Evolutionary conservation across 2,329 filamentous ascomycete genomes (phyloP).

Genomic region (Cyphellophora attinorum): DNA sequence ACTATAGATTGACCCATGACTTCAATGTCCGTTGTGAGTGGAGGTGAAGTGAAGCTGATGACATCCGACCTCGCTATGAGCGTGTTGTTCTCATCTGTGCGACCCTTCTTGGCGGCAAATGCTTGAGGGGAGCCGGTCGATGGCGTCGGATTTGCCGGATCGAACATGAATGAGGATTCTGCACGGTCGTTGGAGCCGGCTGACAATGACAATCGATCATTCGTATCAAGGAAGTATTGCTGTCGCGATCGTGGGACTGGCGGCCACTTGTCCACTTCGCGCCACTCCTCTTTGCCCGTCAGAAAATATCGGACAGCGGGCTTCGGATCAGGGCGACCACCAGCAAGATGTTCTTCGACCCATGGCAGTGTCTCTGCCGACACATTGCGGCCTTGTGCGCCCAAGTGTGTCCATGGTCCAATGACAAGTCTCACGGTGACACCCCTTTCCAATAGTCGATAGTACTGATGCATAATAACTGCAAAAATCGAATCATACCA

Average conservation of each 20-base stretch:
- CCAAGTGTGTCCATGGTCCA: slow-evolving; percentile 1
- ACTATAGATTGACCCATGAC: not conserved
- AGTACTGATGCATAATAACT: not conserved
- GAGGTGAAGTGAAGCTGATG: not conserved
- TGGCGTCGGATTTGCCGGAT: slow-evolving; percentile 7
- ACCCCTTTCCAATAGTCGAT: not conserved
- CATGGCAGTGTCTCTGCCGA: not conserved
- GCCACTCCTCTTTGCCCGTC: not conserved
- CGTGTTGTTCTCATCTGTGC: not conserved
- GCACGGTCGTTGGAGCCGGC: not conserved
- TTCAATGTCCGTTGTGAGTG: not conserved
- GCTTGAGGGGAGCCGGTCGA: not conserved
- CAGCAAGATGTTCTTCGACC: not conserved
- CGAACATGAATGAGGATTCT: slow-evolving; percentile 5
- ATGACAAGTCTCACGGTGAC: not conserved
- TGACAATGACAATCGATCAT: not conserved
- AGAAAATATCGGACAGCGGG: not conserved
- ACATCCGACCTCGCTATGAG: not conserved
- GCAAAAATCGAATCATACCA: not conserved
- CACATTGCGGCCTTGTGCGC: not conserved
- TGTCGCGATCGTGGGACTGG: not conserved
- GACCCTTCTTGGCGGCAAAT: not conserved
- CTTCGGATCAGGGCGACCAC: not conserved
- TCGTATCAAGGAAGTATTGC: not conserved
- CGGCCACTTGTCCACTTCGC: not conserved